Percentiles rank a stretch among this genome's conserved stretches.
phyloP scores from a whole-genome alignment of 2,329 filamentous ascomycete species.

The Cadophora gregata region DNA sequence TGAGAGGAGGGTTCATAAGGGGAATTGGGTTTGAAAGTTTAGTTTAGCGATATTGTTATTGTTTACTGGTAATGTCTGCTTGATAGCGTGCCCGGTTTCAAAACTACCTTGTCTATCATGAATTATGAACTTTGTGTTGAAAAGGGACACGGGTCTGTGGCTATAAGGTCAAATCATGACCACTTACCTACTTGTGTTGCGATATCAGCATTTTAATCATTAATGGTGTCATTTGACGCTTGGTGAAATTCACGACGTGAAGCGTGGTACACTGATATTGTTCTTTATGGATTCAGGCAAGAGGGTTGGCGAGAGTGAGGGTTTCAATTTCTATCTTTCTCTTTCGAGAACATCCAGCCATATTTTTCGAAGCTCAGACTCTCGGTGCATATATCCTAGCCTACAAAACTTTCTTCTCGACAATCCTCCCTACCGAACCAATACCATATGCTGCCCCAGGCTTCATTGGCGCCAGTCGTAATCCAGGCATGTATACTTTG shows the following conservation, averaged over 20 bases:
- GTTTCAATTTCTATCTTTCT: neutral
- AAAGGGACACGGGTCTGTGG: too few species aligned
- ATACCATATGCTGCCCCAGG: neutral
- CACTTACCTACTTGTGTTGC: too few species aligned
- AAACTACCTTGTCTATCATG: too few species aligned
- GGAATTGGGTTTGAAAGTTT: constrained; percentile 4
- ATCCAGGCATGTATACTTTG: neutral
- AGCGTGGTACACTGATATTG: neutral
- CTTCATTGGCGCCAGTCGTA: too few species aligned
- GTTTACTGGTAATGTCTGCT: neutral
- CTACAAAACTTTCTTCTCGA: neutral
- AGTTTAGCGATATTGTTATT: neutral
- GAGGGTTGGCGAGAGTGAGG: neutral
- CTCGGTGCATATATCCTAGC: neutral
- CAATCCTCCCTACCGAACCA: neutral
- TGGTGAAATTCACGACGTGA: neutral
- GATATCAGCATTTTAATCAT: too few species aligned
- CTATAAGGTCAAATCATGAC: too few species aligned
- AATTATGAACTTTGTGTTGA: too few species aligned
- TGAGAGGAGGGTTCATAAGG: neutral
- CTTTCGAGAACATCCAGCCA: neutral
- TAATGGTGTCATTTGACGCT: neutral
- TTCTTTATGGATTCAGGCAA: neutral
- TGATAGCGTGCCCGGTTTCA: neutral
- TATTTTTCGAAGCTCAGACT: neutral